A percentile compares a stretch with the other conserved stretches of the same genome.
Conservation (phyloP, 345 rosid species). For the Moricandia moricandioides region DNA sequence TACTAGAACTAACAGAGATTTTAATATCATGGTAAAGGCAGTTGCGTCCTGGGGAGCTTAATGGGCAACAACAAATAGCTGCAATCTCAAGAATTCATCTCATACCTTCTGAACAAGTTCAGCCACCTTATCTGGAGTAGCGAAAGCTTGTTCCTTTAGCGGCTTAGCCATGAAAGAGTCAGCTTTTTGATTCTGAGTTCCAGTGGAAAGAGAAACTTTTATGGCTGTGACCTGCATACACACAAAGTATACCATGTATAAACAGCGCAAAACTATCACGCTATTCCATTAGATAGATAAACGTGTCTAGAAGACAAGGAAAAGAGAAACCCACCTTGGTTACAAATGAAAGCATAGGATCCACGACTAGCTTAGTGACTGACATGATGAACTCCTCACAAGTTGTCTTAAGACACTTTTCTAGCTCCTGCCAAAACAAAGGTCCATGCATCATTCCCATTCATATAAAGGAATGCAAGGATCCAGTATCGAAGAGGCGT, state of each 20-base stretch:
- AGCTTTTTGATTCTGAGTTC: constrained; percentile 56
- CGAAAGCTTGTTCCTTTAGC: constrained; percentile 92
- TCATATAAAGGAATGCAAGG: constrained; percentile 7
- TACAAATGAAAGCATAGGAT: constrained; percentile 96
- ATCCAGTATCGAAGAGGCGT: neutral
- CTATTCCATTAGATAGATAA: neutral
- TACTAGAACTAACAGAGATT: neutral
- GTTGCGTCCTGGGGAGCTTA: constrained; percentile 17
- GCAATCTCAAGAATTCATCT: neutral
- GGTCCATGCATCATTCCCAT: constrained; percentile 15
- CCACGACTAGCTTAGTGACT: constrained; percentile 89
- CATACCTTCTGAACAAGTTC: constrained; percentile 92
- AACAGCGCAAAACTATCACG: neutral
- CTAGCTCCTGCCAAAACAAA: constrained; percentile 66
- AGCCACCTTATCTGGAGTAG: constrained; percentile 91
- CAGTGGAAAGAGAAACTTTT: constrained; percentile 66
- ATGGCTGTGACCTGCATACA: constrained; percentile 76
- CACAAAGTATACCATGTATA: constrained; percentile 6
- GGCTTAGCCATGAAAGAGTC: constrained; percentile 80
- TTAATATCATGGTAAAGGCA: constrained; percentile 3
- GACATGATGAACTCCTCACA: constrained; percentile 99
- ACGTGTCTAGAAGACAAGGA: neutral
- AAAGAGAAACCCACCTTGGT: constrained; percentile 63
- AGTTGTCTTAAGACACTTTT: constrained; percentile 88
- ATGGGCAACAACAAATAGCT: constrained; percentile 4